Percentiles rank a stretch among this genome's conserved stretches.
phyloP scores from a whole-genome alignment of 306 rosid species.

The Potentilla sterilis region DNA sequence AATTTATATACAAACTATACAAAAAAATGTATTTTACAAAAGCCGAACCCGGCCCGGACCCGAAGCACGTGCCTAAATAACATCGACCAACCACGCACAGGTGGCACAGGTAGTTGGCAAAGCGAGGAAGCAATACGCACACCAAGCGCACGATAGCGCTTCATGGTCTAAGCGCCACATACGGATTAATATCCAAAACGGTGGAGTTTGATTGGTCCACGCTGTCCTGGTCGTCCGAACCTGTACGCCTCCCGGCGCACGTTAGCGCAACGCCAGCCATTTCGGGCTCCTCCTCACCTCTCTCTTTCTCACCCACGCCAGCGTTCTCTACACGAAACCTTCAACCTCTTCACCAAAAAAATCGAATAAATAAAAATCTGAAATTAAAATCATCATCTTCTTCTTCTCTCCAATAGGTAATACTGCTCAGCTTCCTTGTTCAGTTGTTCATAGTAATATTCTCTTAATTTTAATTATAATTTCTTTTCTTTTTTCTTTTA shows the following conservation, averaged over 20 bases:
- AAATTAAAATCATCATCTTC: neutral
- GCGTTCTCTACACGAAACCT: slow-evolving; percentile 6
- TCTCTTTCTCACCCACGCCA: slow-evolving; percentile 9
- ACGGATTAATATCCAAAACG: slow-evolving; percentile 17
- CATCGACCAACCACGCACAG: neutral
- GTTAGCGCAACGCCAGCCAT: slow-evolving; percentile 7
- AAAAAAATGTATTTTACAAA: neutral
- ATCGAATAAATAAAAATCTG: neutral
- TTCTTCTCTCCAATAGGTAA: slow-evolving; percentile 7
- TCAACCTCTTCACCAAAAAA: neutral
- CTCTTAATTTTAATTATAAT: neutral
- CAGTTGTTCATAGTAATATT: neutral
- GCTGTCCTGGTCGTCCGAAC: neutral
- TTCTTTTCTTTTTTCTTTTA: neutral
- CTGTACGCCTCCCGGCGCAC: slow-evolving; percentile 6
- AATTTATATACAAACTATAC: neutral
- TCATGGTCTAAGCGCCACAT: slow-evolving; percentile 29
- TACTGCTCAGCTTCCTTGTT: neutral
- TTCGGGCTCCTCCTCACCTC: neutral
- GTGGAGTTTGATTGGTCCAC: slow-evolving; percentile 20
- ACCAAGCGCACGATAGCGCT: neutral
- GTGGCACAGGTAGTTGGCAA: neutral
- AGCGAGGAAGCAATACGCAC: neutral
- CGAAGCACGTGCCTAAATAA: slow-evolving; percentile 1
- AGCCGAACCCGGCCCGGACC: neutral